These are phyloP conservation scores for Podospora fimiseda DNA, from an alignment of 495 filamentous ascomycete species.

Conservation along the genomic window DNA sequence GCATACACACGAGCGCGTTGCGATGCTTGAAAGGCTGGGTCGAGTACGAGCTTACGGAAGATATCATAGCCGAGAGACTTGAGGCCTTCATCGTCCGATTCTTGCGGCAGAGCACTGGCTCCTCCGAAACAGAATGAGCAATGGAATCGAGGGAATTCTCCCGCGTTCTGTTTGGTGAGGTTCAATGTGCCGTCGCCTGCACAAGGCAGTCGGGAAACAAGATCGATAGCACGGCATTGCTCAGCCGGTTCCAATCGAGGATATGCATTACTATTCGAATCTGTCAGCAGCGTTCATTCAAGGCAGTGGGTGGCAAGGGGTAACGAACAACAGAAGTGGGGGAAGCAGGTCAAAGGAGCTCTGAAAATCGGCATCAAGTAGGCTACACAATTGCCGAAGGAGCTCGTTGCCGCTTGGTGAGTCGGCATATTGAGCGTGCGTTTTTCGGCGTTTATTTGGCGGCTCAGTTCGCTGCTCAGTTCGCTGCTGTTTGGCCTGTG, in stretches of 20 bases:
- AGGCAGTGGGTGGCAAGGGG: too few species aligned
- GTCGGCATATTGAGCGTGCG: constrained; percentile 7
- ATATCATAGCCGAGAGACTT: constrained; percentile 37
- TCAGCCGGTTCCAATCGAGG: constrained; percentile 20
- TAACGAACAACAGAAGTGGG: constrained; percentile 24
- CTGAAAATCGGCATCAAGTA: constrained; percentile 17
- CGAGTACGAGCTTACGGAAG: constrained; percentile 51
- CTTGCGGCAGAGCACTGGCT: not conserved
- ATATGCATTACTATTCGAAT: constrained; percentile 21
- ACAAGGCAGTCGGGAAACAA: constrained; percentile 31
- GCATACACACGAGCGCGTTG: constrained; percentile 60
- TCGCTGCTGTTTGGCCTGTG: too few species aligned
- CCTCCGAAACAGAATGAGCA: constrained; percentile 19
- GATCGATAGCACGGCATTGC: constrained; percentile 29
- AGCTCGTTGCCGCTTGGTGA: constrained; percentile 11
- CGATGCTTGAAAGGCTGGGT: constrained; percentile 52
- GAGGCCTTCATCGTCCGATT: not conserved
- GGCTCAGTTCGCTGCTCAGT: constrained; percentile 19
- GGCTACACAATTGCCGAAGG: constrained; percentile 11
- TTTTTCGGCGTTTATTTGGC: constrained; percentile 30
- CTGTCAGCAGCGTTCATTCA: too few species aligned
- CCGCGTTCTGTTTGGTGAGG: not conserved
- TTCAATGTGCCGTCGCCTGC: constrained; percentile 29
- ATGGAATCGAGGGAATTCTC: constrained; percentile 2
- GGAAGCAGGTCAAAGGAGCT: constrained; percentile 15